Percentiles rank a stretch among this genome's conserved stretches.
Conservation (phyloP, 768 basidiomycete genomes). For the Mycena venus region DNA sequence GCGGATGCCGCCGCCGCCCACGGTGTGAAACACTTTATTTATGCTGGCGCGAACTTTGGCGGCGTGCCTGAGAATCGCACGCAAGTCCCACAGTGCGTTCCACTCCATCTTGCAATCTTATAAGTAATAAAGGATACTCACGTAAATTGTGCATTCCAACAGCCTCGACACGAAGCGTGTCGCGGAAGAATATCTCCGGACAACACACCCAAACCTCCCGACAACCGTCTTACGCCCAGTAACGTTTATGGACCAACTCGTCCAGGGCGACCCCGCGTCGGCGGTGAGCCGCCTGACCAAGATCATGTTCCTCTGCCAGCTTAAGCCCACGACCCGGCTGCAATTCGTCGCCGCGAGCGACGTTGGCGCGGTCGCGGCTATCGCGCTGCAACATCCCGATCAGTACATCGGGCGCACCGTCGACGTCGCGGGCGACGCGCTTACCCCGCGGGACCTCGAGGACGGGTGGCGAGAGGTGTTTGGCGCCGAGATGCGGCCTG, state of each 20-base stretch:
- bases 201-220: constrained; percentile 8
- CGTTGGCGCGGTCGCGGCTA: constrained; percentile 13
- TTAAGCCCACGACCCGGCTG: constrained; percentile 2
- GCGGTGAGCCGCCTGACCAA: constrained; percentile 7
- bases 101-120: background rate
- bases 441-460: constrained; percentile 14
- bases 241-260: constrained; percentile 29
- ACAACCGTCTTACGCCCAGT: constrained; percentile 21
- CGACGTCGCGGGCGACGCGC: constrained; percentile 19
- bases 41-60: constrained; percentile 23
- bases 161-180: constrained; percentile 17
- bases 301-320: constrained; percentile 32
- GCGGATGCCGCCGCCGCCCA: constrained; percentile 20
- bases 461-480: constrained; percentile 25
- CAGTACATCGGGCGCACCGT: constrained; percentile 10
- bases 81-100: constrained; percentile 19
- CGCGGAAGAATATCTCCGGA: constrained; percentile 9
- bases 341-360: constrained; percentile 25
- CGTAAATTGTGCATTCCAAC: background rate
- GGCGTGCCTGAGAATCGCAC: background rate
- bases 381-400: constrained; percentile 10
- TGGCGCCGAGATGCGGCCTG: constrained; percentile 18
- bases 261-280: constrained; percentile 22
- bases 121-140: background rate
- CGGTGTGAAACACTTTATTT: constrained; percentile 22